phyloP scores from a whole-genome alignment of 2,329 filamentous ascomycete species.

The Trichoderma arundinaceum region DNA sequence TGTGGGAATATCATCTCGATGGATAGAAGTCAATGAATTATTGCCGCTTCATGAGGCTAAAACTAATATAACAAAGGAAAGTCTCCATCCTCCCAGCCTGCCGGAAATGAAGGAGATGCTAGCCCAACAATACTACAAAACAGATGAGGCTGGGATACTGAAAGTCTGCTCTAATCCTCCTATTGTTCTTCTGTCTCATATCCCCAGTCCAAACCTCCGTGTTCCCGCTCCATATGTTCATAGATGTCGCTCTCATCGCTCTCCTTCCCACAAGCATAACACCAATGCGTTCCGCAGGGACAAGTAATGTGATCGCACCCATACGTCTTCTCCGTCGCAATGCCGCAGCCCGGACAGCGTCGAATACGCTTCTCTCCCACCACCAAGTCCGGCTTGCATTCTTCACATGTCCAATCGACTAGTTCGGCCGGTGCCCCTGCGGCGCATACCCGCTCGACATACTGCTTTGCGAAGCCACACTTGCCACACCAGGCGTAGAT shows the following conservation, averaged over 20 bases:
- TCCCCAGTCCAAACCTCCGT: conserved; percentile 42
- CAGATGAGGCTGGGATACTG: no score
- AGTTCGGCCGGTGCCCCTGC: conserved; percentile 47
- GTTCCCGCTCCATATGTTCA: conserved; percentile 44
- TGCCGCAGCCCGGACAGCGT: conserved; percentile 47
- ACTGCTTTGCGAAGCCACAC: conserved; percentile 51
- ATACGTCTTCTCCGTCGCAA: conserved; percentile 45
- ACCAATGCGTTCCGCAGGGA: conserved; percentile 48
- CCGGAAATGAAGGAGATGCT: no score
- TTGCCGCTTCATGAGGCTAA: no score
- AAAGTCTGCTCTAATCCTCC: no score
- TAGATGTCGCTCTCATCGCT: conserved; percentile 43
- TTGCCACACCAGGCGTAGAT: conserved; percentile 56
- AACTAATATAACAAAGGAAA: no score
- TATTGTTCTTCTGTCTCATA: conserved; percentile 27
- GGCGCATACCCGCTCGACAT: conserved; percentile 52
- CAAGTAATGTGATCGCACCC: conserved; percentile 51
- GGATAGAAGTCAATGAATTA: no score
- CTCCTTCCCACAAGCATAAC: conserved; percentile 47
- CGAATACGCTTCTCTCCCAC: conserved; percentile 32
- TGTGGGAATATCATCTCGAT: no score
- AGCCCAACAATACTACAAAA: no score
- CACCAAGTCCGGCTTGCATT: conserved; percentile 41
- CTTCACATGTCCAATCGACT: conserved; percentile 50
- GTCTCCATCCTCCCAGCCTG: no score